Conservation (phyloP, 306 rosid genomes). For the Citrullus amarus region DNA sequence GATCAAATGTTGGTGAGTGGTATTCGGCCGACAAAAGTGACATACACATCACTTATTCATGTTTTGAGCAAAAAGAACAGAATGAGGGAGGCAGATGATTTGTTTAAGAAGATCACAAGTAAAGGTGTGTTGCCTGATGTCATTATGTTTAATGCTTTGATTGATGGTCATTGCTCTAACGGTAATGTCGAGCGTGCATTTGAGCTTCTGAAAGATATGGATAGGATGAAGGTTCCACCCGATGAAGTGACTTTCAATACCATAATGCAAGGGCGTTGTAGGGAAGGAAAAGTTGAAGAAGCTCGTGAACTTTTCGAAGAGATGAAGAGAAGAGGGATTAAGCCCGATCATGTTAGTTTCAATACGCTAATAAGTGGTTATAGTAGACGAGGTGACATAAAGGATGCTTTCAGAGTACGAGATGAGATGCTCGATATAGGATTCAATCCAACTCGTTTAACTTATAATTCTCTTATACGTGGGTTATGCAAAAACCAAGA, state of each 20-base stretch:
- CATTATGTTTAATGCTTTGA: conserved; percentile 66
- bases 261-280: conserved; percentile 78
- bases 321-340: conserved; percentile 78
- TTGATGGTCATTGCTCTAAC: conserved; percentile 63
- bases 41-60: conserved; percentile 65
- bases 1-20: conserved; percentile 50
- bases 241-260: conserved; percentile 83
- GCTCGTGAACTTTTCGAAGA: conserved; percentile 58
- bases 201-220: conserved; percentile 64
- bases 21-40: conserved; percentile 47
- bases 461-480: conserved; percentile 77
- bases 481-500: conserved; percentile 62
- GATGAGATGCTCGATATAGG: conserved; percentile 70
- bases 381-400: conserved; percentile 61
- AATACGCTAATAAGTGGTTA: conserved; percentile 79
- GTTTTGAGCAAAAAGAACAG: conserved; percentile 49
- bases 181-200: conserved; percentile 44
- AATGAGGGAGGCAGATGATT: conserved; percentile 62
- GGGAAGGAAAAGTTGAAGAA: conserved; percentile 77
- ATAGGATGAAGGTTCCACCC: conserved; percentile 40
- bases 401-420: conserved; percentile 61
- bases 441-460: conserved; percentile 75
- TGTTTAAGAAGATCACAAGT: conserved; percentile 39
- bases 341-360: conserved; percentile 74
- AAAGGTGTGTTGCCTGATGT: conserved; percentile 54